Evolutionary conservation across 805 yeast genomes (phyloP).

Genomic region (Kodamaea hsintzibuensis): DNA sequence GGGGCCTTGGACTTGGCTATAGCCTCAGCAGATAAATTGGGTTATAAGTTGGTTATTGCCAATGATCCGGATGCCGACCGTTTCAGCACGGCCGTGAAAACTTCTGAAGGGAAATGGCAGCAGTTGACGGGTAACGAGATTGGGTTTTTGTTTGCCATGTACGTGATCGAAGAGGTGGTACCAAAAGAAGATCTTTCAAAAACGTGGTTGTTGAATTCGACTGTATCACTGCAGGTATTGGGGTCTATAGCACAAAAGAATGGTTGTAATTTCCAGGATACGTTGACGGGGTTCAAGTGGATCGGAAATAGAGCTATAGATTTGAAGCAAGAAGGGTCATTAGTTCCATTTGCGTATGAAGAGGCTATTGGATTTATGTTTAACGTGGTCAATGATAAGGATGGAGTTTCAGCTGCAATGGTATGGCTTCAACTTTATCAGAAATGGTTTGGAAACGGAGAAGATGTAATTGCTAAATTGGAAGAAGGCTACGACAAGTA

Average conservation of each 20-base stretch:
- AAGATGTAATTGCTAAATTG: slow-evolving; percentile 51
- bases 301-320: slow-evolving; percentile 86
- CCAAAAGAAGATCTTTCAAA: slow-evolving; percentile 26
- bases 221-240: slow-evolving; percentile 88
- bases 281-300: slow-evolving; percentile 97
- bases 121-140: slow-evolving; percentile 92
- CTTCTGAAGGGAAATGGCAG: slow-evolving; percentile 51
- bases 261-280: slow-evolving; percentile 70
- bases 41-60: slow-evolving; percentile 65
- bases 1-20: slow-evolving; percentile 85
- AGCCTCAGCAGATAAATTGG: slow-evolving; percentile 52
- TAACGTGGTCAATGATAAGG: slow-evolving; percentile 81
- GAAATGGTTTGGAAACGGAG: slow-evolving; percentile 44
- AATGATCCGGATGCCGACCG: slow-evolving; percentile 98
- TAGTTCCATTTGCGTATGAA: slow-evolving; percentile 88
- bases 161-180: slow-evolving; percentile 41
- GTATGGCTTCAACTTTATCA: slow-evolving; percentile 73
- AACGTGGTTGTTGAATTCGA: slow-evolving; percentile 73
- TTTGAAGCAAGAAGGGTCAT: slow-evolving; percentile 59
- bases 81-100: slow-evolving; percentile 74
- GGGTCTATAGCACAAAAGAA: slow-evolving; percentile 61
- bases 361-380: slow-evolving; percentile 98
- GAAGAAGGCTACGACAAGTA: slow-evolving; percentile 59
- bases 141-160: slow-evolving; percentile 80
- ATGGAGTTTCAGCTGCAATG: slow-evolving; percentile 80